phyloP scores from a whole-genome alignment of 2,329 filamentous ascomycete species.

The Alternaria longipes region DNA sequence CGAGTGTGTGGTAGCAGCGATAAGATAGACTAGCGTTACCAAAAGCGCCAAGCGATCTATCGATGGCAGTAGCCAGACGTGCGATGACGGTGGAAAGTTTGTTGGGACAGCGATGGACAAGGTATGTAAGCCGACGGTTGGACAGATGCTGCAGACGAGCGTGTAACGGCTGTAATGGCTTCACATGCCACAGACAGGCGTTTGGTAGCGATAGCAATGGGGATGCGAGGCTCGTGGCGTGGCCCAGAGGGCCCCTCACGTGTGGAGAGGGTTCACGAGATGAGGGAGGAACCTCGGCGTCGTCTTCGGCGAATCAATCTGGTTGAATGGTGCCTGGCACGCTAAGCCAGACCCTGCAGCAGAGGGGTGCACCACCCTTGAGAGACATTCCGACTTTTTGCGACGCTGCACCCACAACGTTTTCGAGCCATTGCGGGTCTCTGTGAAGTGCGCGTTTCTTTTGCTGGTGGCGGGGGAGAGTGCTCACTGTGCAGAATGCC shows the following conservation, averaged over 20 bases:
- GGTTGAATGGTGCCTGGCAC: constrained; percentile 18
- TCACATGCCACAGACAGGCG: not conserved
- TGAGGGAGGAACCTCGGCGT: constrained; percentile 13
- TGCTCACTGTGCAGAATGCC: not conserved
- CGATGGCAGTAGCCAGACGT: not conserved
- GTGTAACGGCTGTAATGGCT: not conserved
- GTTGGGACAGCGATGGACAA: not conserved
- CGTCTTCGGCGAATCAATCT: constrained; percentile 15
- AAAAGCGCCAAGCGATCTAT: not conserved
- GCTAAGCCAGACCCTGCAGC: constrained; percentile 27
- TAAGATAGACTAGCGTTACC: constrained; percentile 2
- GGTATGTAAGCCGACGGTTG: not conserved
- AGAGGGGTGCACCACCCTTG: constrained; percentile 8
- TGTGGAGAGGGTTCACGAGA: constrained; percentile 16
- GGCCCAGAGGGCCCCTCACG: constrained; percentile 12
- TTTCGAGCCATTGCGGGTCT: constrained; percentile 21
- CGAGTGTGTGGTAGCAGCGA: constrained; percentile 1
- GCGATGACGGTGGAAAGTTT: constrained; percentile 6
- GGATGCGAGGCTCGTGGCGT: not conserved
- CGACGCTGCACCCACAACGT: constrained; percentile 11
- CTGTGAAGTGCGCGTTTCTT: not conserved
- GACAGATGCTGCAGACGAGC: not conserved
- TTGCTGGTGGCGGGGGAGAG: not conserved
- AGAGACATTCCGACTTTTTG: constrained; percentile 21
- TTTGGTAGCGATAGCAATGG: not conserved